Evolutionary conservation across 345 rosid species (phyloP), one percentile per base, ranked within the genome.

Genomic region (Populus tremula): DNA sequence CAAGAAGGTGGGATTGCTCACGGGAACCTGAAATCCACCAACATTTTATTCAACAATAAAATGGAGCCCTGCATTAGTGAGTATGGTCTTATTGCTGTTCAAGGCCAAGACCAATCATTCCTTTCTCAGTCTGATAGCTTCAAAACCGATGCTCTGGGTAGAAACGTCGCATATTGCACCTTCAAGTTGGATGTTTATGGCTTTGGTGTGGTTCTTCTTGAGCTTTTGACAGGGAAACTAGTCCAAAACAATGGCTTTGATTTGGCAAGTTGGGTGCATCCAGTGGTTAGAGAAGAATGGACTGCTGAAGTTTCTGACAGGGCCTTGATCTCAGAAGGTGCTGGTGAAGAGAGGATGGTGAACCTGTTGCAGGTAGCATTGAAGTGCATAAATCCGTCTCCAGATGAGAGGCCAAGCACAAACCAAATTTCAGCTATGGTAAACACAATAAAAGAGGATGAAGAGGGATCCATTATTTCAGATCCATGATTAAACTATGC

Each of bases 11-110:
- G 76, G 54, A 86, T 89, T 17, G 87, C 88, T n/a, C 92, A 87
- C 73, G 94, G 92, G 23, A 91, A 88, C 86, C 77, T 91, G 75
- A 91, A 91, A 80, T 85, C 92, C 75, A 75, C 89, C 21, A 88
- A 88, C 82, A 86, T 89, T 25, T 69, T 91, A 78, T 82, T 91
- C 73, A 66, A 86, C 86, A 67, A 69, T 53, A 82, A 82, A 21
- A 86, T 87, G 88, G 89, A 88, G 43, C 91, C 88, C 7, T 82
- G 87, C 71, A 72, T 88, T 21, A 89, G 89, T 63, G 92, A 89
- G 61, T 89, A 91, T 71, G 92, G 94, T 36, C 78, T 88, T 47
- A 89, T 81, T 87, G 82, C 70, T 23, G 76, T 31, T 21, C 79
- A 83, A 36, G 82, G 66, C 67, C 86, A 76, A 31, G 83, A 76